phyloP scores from a whole-genome alignment of 306 rosid species.

The Fragaria iinumae region DNA sequence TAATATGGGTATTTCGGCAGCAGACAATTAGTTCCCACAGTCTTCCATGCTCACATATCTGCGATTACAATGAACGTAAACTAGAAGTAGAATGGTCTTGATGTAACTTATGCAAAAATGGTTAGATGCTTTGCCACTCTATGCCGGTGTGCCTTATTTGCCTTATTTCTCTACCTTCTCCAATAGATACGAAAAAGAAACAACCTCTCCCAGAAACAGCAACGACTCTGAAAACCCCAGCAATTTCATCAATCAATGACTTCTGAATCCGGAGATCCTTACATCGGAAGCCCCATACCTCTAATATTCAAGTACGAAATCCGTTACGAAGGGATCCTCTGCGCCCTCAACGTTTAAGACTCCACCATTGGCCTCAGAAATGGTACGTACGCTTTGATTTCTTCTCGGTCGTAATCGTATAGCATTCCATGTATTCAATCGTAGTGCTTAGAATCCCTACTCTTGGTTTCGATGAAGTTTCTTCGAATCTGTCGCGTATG shows the following conservation, averaged over 20 bases:
- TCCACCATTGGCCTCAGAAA: constrained; percentile 61
- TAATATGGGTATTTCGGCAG: too few relatives aligned
- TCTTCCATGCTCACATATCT: too few relatives aligned
- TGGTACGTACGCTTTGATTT: constrained; percentile 30
- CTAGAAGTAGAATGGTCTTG: too few relatives aligned
- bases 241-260: constrained; percentile 31
- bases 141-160: background rate
- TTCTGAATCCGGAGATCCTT: constrained; percentile 42
- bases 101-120: too few relatives aligned
- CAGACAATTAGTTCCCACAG: too few relatives aligned
- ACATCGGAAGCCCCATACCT: constrained; percentile 59
- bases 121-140: constrained; percentile 1
- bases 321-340: constrained; percentile 73
- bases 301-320: constrained; percentile 65
- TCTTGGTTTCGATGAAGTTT: background rate
- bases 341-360: constrained; percentile 39
- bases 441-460: background rate
- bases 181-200: background rate
- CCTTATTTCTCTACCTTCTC: background rate
- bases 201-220: background rate
- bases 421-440: too few relatives aligned
- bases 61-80: too few relatives aligned
- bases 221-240: constrained; percentile 9
- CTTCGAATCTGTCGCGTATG: background rate
- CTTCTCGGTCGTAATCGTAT: background rate